phyloP scores from a whole-genome alignment of 176 grass and related monocot species.

The Avena eriantha region DNA sequence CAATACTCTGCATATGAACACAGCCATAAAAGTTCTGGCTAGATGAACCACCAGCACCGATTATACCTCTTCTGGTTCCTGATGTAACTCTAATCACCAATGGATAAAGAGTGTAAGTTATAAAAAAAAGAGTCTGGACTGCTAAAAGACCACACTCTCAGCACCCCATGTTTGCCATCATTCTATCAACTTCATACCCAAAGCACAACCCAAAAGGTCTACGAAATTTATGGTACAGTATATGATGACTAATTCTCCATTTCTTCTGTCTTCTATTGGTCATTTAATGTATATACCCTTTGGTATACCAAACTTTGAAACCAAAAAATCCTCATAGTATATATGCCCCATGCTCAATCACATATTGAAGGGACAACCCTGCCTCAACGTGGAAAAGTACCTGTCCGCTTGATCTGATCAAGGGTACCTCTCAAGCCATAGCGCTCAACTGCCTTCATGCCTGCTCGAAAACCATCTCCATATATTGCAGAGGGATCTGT shows the following conservation, averaged over 20 bases:
- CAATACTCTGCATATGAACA: not conserved
- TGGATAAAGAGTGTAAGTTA: no score
- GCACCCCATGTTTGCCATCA: not conserved
- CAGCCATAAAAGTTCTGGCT: not conserved
- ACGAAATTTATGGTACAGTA: not conserved
- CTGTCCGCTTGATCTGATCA: conserved; percentile 67
- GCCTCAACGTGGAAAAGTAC: conserved; percentile 57
- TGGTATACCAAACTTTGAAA: conserved; percentile 20
- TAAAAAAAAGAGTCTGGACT: not conserved
- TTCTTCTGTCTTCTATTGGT: conserved; percentile 29
- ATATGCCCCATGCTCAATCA: conserved; percentile 22
- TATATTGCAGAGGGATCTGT: conserved; percentile 59
- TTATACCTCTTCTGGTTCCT: no score
- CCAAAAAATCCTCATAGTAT: not conserved
- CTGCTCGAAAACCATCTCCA: conserved; percentile 73
- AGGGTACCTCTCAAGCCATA: conserved; percentile 70
- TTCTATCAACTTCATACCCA: not conserved
- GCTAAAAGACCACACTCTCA: not conserved
- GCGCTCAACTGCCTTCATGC: conserved; percentile 54
- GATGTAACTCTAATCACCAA: no score
- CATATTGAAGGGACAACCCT: not conserved
- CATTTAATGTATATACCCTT: conserved; percentile 33
- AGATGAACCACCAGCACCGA: no score
- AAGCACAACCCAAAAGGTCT: not conserved
- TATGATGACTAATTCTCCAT: not conserved